phyloP scores from a whole-genome alignment of 805 yeast genomes.

The Wickerhamomyces rabaulensis region DNA sequence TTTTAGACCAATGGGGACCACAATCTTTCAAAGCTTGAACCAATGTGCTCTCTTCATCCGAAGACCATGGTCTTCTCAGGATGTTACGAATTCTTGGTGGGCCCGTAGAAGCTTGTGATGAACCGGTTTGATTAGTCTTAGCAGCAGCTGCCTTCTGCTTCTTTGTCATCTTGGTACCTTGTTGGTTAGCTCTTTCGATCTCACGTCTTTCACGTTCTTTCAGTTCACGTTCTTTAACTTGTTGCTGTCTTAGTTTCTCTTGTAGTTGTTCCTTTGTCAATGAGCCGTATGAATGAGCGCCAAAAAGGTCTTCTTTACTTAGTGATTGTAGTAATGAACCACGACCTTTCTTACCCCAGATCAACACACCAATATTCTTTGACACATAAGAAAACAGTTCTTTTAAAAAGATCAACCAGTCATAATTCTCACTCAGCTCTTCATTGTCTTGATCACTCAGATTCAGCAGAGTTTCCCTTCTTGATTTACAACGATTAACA shows the following conservation, averaged over 20 bases:
- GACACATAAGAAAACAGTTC: constrained; percentile 75
- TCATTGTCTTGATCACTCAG: constrained; percentile 40
- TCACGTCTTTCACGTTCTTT: constrained; percentile 13
- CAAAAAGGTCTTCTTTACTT: neutral
- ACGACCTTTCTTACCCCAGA: constrained; percentile 59
- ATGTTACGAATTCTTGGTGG: constrained; percentile 24
- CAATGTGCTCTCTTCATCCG: constrained; percentile 82
- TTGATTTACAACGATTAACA: constrained; percentile 61
- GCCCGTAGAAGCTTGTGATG: constrained; percentile 8
- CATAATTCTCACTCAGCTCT: constrained; percentile 64
- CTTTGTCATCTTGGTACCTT: neutral
- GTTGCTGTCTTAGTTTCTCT: constrained; percentile 12
- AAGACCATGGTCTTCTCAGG: constrained; percentile 74
- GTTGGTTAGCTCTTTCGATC: neutral
- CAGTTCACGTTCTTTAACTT: constrained; percentile 10
- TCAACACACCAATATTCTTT: constrained; percentile 63
- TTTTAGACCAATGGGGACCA: constrained; percentile 94
- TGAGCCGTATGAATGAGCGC: constrained; percentile 3
- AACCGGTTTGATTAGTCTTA: constrained; percentile 1
- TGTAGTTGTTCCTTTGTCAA: constrained; percentile 20
- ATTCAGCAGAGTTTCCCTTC: constrained; percentile 57
- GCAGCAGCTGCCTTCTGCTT: constrained; percentile 4
- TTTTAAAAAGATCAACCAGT: constrained; percentile 79
- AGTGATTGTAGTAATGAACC: constrained; percentile 13
- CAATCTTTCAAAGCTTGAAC: constrained; percentile 69